Base-by-base conservation (phyloP, 2,329 filamentous ascomycete genomes). In the Claviceps citrina region DNA sequence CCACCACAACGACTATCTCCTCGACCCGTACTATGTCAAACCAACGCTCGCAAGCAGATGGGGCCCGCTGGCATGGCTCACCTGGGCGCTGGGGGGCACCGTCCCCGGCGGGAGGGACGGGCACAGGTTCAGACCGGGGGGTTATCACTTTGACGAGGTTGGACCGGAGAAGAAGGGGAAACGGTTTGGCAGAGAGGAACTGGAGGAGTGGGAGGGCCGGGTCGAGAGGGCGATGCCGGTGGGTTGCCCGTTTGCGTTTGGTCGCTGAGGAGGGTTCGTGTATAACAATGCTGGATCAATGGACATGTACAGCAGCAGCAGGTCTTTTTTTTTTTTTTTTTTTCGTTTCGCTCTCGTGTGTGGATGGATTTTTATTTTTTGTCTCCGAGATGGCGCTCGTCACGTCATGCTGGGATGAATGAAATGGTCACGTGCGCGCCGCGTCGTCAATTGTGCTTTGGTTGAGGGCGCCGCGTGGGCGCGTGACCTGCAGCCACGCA, bases 11-110 rank as follows among this genome's bases (percentile, higher is more conserved):
- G 15, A 16, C 1, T 41, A 41, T 28, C 34, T 41, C 12, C 9
- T 41, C 15, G 33, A 41, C 18, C 39, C 39, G 12, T 41, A 41
- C 28, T 41, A 41, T 22, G 39, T 41, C 3, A 31, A 31, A 28
- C 39, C 39, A n/a, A 41, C 39, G 9, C 26, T 36, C 5, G 24
- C 33, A 20, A 41, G 19, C 15, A 25, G 39, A 41, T 41, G 39
- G 39, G 39, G 39, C 3, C 25, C 19, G 13, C 33, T 31, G n/a
- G 39, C 39, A 22, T 41, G 32, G 39, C n/a, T 41, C 8, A 36
- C 26, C 9, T 32, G 39, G 34, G 34, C 34, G 3, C 13, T 37
- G 30, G 39, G 39, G 4, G 39, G 39, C 4, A 34, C n/a, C 18
- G 26, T 41, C 15, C 39, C 39, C 5, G 39, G 39, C 10, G 39